Percentiles rank a stretch among this genome's conserved stretches.
These are phyloP conservation scores for Hortaea werneckii DNA, from an alignment of 2,329 filamentous ascomycete species.

Conservation along the genomic window DNA sequence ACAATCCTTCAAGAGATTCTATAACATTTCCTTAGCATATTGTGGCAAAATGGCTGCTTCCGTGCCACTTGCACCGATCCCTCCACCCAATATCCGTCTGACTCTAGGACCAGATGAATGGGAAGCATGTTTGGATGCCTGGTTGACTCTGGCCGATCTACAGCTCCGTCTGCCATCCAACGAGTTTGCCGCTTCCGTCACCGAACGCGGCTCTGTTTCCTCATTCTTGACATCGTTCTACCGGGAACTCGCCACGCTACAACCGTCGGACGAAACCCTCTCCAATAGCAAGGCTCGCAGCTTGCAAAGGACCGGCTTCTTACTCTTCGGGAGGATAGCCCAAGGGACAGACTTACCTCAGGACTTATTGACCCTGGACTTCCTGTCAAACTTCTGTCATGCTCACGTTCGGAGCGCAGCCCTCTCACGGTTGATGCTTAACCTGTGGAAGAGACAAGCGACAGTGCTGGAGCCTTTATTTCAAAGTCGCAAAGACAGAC, in stretches of 20 bases:
- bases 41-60: not conserved
- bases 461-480: constrained; percentile 45
- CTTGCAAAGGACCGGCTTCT: constrained; percentile 55
- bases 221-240: constrained; percentile 60
- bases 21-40: too few relatives aligned
- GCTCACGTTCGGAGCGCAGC: constrained; percentile 56
- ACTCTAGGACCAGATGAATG: constrained; percentile 62
- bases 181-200: constrained; percentile 37
- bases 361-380: constrained; percentile 40
- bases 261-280: constrained; percentile 13
- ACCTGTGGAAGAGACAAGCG: constrained; percentile 45
- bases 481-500: constrained; percentile 48
- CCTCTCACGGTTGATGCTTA: constrained; percentile 37
- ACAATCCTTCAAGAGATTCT: too few relatives aligned
- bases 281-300: constrained; percentile 31
- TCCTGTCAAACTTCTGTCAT: constrained; percentile 58
- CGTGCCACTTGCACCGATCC: constrained; percentile 70
- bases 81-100: constrained; percentile 55
- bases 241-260: constrained; percentile 37
- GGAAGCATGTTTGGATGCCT: constrained; percentile 66
- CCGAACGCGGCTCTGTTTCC: constrained; percentile 37
- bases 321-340: constrained; percentile 38
- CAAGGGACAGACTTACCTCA: constrained; percentile 25
- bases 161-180: constrained; percentile 51
- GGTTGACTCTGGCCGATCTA: constrained; percentile 57